phyloP scores from a whole-genome alignment of 306 rosid genomes.

The Abrus pulchellus region DNA sequence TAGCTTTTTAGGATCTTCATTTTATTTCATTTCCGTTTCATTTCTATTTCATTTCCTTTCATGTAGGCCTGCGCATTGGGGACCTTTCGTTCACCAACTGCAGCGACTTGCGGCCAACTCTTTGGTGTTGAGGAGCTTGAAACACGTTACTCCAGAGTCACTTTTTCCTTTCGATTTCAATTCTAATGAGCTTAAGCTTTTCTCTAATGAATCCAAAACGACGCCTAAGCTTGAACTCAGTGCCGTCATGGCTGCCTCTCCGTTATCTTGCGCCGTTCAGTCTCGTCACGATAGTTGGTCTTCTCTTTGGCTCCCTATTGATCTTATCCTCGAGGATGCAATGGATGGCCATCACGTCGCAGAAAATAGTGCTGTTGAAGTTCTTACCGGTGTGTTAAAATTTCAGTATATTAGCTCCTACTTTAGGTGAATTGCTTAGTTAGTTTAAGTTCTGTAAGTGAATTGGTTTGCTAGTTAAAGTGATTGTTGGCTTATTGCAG shows the following conservation, averaged over 20 bases:
- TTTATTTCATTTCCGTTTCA: not conserved
- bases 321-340: constrained; percentile 93
- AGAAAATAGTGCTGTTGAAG: constrained; percentile 81
- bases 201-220: constrained; percentile 70
- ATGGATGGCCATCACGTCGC: constrained; percentile 90
- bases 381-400: constrained; percentile 39
- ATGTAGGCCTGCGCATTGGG: constrained; percentile 82
- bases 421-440: not conserved
- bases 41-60: not conserved
- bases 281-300: constrained; percentile 69
- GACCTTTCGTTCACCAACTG: constrained; percentile 61
- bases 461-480: not conserved
- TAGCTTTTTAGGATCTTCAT: not conserved
- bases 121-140: constrained; percentile 68
- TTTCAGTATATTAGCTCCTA: constrained; percentile 10
- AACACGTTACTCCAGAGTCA: constrained; percentile 64
- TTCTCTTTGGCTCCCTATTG: constrained; percentile 95
- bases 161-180: constrained; percentile 65
- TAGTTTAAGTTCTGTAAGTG: not conserved
- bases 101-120: constrained; percentile 71
- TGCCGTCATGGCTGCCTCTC: constrained; percentile 72
- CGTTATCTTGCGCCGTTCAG: constrained; percentile 61
- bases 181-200: constrained; percentile 50
- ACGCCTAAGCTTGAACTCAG: constrained; percentile 64
- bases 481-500: constrained; percentile 55